Evolutionary conservation across 192 early-diverging fungal genomes (phyloP).

Genomic region (Physocladia obscura): DNA sequence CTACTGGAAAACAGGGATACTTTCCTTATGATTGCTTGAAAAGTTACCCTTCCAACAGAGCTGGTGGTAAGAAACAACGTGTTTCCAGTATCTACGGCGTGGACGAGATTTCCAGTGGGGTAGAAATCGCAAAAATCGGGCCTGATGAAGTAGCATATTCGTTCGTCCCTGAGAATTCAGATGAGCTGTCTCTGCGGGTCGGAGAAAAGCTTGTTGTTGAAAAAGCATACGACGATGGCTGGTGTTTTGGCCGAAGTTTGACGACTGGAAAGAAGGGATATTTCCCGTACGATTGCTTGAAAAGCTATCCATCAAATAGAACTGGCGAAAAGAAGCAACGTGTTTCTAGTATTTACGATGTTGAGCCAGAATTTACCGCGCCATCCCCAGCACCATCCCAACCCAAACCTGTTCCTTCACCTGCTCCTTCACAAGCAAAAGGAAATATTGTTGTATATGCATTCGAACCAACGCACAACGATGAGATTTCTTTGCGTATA

Average conservation of each 20-base stretch:
- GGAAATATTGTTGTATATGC: not conserved
- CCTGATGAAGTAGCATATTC: too few species aligned
- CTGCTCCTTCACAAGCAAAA: not conserved
- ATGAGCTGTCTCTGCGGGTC: not conserved
- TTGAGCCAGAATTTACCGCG: not conserved
- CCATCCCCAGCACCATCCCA: not conserved
- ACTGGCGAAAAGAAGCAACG: not conserved
- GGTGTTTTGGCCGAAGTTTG: conserved; percentile 1
- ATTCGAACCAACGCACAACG: not conserved
- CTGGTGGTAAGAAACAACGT: not conserved
- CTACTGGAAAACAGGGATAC: not conserved
- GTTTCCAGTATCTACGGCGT: not conserved
- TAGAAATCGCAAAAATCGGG: not conserved
- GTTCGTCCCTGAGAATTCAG: conserved; percentile 1
- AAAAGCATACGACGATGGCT: conserved; percentile 15
- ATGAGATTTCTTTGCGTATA: not conserved
- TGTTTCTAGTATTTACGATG: not conserved
- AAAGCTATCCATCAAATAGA: not conserved
- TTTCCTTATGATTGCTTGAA: not conserved
- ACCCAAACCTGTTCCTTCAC: not conserved
- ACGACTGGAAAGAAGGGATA: not conserved
- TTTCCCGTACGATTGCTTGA: conserved; percentile 17
- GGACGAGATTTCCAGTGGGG: not conserved
- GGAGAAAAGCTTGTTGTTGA: conserved; percentile 11
- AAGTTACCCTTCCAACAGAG: not conserved